Conservation (phyloP, 73 alveolate genomes). For the Symbiodinium pilosum region DNA sequence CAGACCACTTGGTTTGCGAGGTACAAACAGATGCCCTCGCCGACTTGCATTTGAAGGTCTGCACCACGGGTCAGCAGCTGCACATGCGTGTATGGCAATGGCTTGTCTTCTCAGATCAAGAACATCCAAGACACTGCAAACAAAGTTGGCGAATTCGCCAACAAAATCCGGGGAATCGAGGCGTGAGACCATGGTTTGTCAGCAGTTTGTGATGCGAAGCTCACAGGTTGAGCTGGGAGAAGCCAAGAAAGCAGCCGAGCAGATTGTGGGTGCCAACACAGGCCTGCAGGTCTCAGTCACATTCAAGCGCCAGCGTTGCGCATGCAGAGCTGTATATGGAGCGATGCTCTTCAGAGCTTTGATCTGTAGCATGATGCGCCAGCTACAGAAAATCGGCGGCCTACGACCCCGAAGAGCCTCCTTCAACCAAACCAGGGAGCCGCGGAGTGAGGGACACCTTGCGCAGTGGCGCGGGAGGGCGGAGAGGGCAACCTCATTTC, state of each 20-base stretch:
- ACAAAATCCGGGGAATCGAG: conserved; percentile 59
- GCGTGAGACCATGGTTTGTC: not conserved
- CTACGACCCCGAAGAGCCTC: no score
- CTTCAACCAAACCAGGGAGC: no score
- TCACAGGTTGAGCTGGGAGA: conserved; percentile 77
- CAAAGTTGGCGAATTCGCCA: conserved; percentile 85
- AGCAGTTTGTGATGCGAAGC: not conserved
- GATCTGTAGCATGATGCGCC: not conserved
- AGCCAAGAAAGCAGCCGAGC: conserved; percentile 58
- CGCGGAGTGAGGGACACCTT: no score
- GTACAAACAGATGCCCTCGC: conserved; percentile 70
- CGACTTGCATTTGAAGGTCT: conserved; percentile 52
- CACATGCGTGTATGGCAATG: not conserved
- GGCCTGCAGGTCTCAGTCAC: not conserved
- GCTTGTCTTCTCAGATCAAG: conserved; percentile 48
- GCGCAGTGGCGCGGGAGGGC: no score
- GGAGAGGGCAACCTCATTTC: no score
- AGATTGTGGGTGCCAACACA: conserved; percentile 75
- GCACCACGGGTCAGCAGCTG: not conserved
- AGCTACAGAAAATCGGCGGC: not conserved
- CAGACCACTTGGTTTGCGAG: no score
- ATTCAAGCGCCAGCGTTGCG: no score
- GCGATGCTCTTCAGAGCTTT: not conserved
- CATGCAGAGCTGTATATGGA: no score
- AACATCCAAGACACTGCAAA: conserved; percentile 79